Evolutionary conservation across 2,329 filamentous ascomycete genomes (phyloP), one percentile per base, ranked within the genome.

Genomic region (Fusarium hostae): DNA sequence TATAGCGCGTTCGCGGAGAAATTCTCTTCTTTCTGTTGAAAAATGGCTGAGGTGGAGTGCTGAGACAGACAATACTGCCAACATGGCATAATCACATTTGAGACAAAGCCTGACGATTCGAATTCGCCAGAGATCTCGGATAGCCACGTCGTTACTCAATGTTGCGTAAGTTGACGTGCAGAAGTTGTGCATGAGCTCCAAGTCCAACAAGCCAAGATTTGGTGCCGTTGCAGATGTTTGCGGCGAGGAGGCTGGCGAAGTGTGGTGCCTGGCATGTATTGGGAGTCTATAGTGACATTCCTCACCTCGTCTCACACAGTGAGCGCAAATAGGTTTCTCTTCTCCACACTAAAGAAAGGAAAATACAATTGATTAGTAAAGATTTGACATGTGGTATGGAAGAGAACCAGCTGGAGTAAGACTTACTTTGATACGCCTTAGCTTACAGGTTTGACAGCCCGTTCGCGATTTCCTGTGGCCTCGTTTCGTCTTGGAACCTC

Each of bases 121-220:
- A 3, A 51, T 13, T 0, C 32, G 4, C 55, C 43, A 58, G 15
- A 58, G 41, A 58, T 57, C 54, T 5, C 30, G 2, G 1, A 57
- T 9, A 2, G 22, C 4, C 7, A 2, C 1, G 4, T 57, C 54
- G 4, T 50, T 48, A 6, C 54, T 57, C 0, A 57, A 13, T 0
- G 41, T 57, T 1, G 54, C 54, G 2, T 50, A 51, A 11, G 55
- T 58, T 0, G 55, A 58, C 8, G 55, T 58, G 32, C 20, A 58
- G 4, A 58, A 51, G 8, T 51, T 51, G 20, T 58, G 55, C 43
- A 58, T 58, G 6, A 58, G 43, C 1, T 58, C 55, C 55, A 58
- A 4, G 43, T 51, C 55, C 2, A 58, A 15, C 0, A 37, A 35
- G 4, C 15, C 43, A 6, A 48, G 30, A 18, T 10, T 32, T 0